Evolutionary conservation across 2,329 filamentous ascomycete species (phyloP).

Genomic region (Setomelanomma holmii): DNA sequence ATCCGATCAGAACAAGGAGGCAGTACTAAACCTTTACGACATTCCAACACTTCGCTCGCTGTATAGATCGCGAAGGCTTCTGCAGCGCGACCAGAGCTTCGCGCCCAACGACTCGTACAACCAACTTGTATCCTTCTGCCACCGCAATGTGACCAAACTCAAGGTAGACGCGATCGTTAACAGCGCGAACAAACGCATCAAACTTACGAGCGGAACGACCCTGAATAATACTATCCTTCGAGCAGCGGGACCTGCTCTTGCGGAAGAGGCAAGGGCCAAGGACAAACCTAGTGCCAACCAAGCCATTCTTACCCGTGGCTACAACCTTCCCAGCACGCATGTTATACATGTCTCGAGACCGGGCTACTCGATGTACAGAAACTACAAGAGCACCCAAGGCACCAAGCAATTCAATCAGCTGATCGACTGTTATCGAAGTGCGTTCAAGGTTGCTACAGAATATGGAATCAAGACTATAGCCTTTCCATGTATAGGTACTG

Average conservation of each 20-base stretch:
- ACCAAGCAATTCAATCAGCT: conserved; percentile 36
- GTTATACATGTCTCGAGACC: conserved; percentile 43
- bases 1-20: background rate
- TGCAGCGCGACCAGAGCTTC: conserved; percentile 37
- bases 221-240: conserved; percentile 36
- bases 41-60: conserved; percentile 38
- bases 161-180: conserved; percentile 47
- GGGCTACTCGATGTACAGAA: conserved; percentile 15
- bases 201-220: conserved; percentile 8
- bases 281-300: conserved; percentile 28
- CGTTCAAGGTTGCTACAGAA: conserved; percentile 29
- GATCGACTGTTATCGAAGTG: conserved; percentile 40
- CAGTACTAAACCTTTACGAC: conserved; percentile 19
- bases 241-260: conserved; percentile 36
- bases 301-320: conserved; percentile 33
- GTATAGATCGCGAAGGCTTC: conserved; percentile 32
- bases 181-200: conserved; percentile 27
- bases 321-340: conserved; percentile 35
- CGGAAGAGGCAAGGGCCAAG: conserved; percentile 24
- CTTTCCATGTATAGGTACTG: conserved; percentile 43
- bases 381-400: conserved; percentile 13
- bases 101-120: conserved; percentile 41
- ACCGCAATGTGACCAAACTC: conserved; percentile 40
- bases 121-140: conserved; percentile 36
- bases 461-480: conserved; percentile 38